Percentiles rank a stretch among this genome's conserved stretches.
Conservation (phyloP, 2,329 filamentous ascomycete species). For the Hymenoscyphus linearis region DNA sequence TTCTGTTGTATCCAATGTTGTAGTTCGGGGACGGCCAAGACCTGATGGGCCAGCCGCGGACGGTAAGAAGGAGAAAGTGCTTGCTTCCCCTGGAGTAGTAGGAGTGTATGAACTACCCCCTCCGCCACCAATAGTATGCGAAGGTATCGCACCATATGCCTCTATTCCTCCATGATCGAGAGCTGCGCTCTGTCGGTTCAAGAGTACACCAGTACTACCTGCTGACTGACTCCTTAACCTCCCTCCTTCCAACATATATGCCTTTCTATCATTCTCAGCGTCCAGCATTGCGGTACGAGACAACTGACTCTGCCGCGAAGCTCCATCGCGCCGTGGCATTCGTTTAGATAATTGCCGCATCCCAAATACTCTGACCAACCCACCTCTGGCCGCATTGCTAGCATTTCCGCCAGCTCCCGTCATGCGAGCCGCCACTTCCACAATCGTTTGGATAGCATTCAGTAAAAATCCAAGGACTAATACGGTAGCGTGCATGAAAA, state of each 20-base stretch:
- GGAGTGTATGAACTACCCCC: constrained; percentile 59
- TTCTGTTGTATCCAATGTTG: constrained; percentile 45
- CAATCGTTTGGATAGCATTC: constrained; percentile 82
- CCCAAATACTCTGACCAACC: constrained; percentile 83
- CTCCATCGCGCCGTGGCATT: constrained; percentile 52
- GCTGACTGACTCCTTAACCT: constrained; percentile 57
- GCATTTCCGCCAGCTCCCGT: constrained; percentile 78
- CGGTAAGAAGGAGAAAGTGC: constrained; percentile 65
- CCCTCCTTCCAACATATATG: constrained; percentile 45
- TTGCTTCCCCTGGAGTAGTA: constrained; percentile 67
- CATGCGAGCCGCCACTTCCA: constrained; percentile 80
- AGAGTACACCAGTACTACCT: constrained; percentile 54
- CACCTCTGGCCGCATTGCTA: constrained; percentile 68
- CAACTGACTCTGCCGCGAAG: constrained; percentile 72
- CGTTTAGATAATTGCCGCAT: constrained; percentile 82
- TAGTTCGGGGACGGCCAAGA: constrained; percentile 28
- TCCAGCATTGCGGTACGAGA: constrained; percentile 79
- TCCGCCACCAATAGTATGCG: constrained; percentile 44
- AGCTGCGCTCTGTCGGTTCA: constrained; percentile 49
- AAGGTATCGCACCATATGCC: constrained; percentile 35
- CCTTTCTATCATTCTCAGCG: constrained; percentile 60
- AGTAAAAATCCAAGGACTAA: constrained; percentile 89
- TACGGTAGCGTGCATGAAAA: constrained; percentile 79
- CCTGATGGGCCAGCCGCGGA: constrained; percentile 35
- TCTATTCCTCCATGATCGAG: constrained; percentile 47